These are phyloP conservation scores for Mycena indigotica DNA, from an alignment of 768 basidiomycete species.

Conservation along the genomic window DNA sequence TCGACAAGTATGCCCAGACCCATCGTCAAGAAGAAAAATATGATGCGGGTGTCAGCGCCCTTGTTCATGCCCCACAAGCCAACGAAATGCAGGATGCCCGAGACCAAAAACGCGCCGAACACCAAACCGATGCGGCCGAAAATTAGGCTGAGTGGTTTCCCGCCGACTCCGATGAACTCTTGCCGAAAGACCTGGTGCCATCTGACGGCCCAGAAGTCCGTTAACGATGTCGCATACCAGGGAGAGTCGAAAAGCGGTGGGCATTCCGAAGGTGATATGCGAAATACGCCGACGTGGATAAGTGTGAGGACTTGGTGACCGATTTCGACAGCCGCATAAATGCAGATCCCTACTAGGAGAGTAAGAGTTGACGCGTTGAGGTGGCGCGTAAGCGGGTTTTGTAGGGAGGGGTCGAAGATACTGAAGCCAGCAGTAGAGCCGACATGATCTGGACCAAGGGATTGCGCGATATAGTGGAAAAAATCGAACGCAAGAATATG, in stretches of 20 bases:
- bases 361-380: conserved; percentile 49
- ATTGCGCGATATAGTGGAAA: conserved; percentile 49
- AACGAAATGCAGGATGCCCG: conserved; percentile 60
- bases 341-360: conserved; percentile 41
- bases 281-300: conserved; percentile 47
- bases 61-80: conserved; percentile 61
- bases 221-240: conserved; percentile 59
- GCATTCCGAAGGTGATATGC: conserved; percentile 56
- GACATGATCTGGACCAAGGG: conserved; percentile 45
- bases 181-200: conserved; percentile 75
- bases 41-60: conserved; percentile 49
- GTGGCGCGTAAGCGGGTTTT: conserved; percentile 36
- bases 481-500: conserved; percentile 46
- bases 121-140: conserved; percentile 53
- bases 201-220: conserved; percentile 60
- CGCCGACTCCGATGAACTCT: conserved; percentile 55
- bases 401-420: conserved; percentile 44
- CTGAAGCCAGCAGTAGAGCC: conserved; percentile 41
- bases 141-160: conserved; percentile 41
- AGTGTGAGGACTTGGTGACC: conserved; percentile 46
- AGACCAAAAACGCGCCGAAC: conserved; percentile 60
- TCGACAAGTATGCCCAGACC: conserved; percentile 57
- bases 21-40: conserved; percentile 60
- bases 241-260: conserved; percentile 65
- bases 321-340: conserved; percentile 49